These are phyloP conservation scores for Viola odorata DNA, from an alignment of 345 rosid species.

Conservation along the genomic window DNA sequence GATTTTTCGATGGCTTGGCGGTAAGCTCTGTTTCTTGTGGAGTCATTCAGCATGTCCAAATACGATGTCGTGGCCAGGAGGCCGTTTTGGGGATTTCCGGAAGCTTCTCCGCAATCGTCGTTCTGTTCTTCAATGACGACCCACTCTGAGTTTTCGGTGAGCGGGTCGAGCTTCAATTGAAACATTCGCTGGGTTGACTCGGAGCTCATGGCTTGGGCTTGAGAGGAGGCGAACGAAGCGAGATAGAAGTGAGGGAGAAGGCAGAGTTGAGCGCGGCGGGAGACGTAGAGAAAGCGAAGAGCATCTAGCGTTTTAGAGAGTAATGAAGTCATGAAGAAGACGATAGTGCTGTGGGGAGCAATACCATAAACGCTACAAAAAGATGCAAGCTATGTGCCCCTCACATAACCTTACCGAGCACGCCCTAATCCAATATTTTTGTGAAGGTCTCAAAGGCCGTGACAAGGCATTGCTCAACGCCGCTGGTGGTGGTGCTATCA, in stretches of 20 bases:
- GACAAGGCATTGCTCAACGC: too few relatives aligned
- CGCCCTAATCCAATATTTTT: too few relatives aligned
- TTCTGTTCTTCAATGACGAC: slow-evolving; percentile 44
- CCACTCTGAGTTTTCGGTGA: slow-evolving; percentile 67
- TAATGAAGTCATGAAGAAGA: slow-evolving; percentile 14
- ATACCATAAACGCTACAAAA: too few relatives aligned
- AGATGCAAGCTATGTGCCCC: too few relatives aligned
- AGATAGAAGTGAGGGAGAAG: slow-evolving; percentile 1
- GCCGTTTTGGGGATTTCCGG: slow-evolving; percentile 24
- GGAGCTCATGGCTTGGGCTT: slow-evolving; percentile 40
- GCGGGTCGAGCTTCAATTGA: slow-evolving; percentile 57
- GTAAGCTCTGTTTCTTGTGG: slow-evolving; percentile 45
- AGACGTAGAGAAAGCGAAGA: slow-evolving; percentile 9
- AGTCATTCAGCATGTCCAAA: slow-evolving; percentile 73
- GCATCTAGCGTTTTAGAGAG: slow-evolving; percentile 25
- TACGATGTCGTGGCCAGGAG: slow-evolving; percentile 60
- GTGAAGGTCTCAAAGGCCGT: too few relatives aligned
- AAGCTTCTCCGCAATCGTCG: slow-evolving; percentile 18
- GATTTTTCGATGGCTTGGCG: slow-evolving; percentile 55
- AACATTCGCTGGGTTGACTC: slow-evolving; percentile 39
- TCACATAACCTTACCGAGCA: too few relatives aligned
- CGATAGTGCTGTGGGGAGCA: not conserved
- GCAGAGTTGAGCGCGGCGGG: slow-evolving; percentile 11
- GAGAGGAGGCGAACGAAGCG: slow-evolving; percentile 8
- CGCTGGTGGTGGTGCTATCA: too few relatives aligned